Percentiles rank a stretch among this genome's conserved stretches.
Conservation (phyloP, 306 rosid genomes). For the Neltuma alba region DNA sequence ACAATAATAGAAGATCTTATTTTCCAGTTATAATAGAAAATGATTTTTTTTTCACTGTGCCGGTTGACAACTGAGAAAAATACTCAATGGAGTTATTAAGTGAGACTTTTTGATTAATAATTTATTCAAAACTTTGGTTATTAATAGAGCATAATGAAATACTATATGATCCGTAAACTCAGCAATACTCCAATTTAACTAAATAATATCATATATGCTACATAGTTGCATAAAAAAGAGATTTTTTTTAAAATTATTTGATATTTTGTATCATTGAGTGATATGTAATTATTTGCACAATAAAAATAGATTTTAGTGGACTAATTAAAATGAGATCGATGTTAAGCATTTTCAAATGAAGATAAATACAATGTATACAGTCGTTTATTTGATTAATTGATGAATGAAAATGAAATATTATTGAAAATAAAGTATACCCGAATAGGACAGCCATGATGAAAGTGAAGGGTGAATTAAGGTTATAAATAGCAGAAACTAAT, state of each 20-base stretch:
- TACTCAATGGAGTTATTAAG: too few relatives aligned
- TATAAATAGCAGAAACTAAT: slow-evolving; percentile 50
- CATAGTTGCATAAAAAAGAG: neutral
- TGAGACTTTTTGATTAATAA: too few relatives aligned
- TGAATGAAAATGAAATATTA: neutral
- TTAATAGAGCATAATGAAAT: too few relatives aligned
- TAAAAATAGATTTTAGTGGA: neutral
- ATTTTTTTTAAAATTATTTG: neutral
- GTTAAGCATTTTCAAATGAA: neutral
- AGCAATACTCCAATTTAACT: neutral
- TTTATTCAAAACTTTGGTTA: too few relatives aligned
- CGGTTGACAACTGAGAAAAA: too few relatives aligned
- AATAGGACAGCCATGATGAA: slow-evolving; percentile 46
- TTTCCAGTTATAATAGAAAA: neutral
- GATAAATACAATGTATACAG: neutral
- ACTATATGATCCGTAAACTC: too few relatives aligned
- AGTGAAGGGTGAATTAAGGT: slow-evolving; percentile 56
- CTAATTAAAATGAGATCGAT: neutral
- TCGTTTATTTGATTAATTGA: neutral
- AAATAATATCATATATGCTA: neutral
- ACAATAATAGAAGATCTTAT: neutral
- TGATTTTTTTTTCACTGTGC: neutral
- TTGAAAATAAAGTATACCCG: slow-evolving; percentile 34
- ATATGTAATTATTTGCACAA: neutral
- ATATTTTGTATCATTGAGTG: neutral